These are phyloP conservation scores for Metschnikowia aberdeeniae DNA, from an alignment of 805 yeast species.

Conservation along the genomic window DNA sequence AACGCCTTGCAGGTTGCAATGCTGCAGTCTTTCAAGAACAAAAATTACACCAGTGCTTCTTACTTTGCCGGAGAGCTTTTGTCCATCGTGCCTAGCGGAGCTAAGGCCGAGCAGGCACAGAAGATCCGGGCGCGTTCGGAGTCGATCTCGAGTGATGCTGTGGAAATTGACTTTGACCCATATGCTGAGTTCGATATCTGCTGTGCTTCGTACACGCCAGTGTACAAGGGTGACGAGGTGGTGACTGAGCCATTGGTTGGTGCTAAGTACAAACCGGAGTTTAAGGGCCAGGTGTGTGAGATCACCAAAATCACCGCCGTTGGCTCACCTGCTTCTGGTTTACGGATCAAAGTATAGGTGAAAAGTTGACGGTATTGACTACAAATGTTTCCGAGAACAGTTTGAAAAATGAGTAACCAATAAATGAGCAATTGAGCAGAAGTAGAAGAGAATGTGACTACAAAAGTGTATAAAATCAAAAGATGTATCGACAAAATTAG, in stretches of 20 bases:
- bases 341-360: conserved; percentile 46
- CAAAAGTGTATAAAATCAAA: too few species aligned
- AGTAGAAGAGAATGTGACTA: too few species aligned
- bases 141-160: conserved; percentile 74
- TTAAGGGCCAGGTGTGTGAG: conserved; percentile 73
- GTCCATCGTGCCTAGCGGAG: conserved; percentile 63
- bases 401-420: too few species aligned
- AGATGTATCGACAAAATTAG: too few species aligned
- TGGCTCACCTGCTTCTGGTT: conserved; percentile 91
- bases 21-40: conserved; percentile 84
- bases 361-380: not conserved
- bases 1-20: conserved; percentile 93
- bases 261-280: conserved; percentile 74
- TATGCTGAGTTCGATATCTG: conserved; percentile 89
- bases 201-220: conserved; percentile 82
- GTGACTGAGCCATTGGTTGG: conserved; percentile 84
- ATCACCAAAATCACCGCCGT: conserved; percentile 73
- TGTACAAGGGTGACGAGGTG: conserved; percentile 67
- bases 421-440: too few species aligned
- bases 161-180: conserved; percentile 89
- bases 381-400: not conserved
- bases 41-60: conserved; percentile 84
- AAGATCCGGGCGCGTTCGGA: conserved; percentile 81
- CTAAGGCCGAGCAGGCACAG: conserved; percentile 84
- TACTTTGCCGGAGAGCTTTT: conserved; percentile 84